A percentile compares a stretch with the other conserved stretches of the same genome.
These are phyloP conservation scores for Hortaea sp. DNA, from an alignment of 2,329 filamentous ascomycete species.

Conservation along the genomic window DNA sequence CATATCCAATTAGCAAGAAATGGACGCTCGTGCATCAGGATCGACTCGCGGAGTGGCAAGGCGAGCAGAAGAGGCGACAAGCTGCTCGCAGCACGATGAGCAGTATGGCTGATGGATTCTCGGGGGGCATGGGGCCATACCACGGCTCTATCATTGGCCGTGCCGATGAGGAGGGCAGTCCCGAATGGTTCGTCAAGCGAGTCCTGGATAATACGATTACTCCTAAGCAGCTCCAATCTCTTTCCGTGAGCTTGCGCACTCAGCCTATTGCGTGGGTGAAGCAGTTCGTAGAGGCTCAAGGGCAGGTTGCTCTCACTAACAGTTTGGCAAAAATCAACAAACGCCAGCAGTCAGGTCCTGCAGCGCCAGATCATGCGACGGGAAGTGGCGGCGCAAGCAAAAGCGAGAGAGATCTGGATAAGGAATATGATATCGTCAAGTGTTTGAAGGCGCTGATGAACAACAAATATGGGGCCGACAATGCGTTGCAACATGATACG, in stretches of 20 bases:
- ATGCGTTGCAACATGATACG: conserved; percentile 81
- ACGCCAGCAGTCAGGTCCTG: conserved; percentile 64
- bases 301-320: conserved; percentile 90
- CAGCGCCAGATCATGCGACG: conserved; percentile 28
- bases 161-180: conserved; percentile 88
- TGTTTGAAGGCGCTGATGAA: conserved; percentile 97
- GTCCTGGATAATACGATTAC: conserved; percentile 94
- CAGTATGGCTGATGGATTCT: conserved; percentile 56
- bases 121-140: conserved; percentile 8
- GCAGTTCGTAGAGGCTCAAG: conserved; percentile 92
- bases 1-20: conserved; percentile 88
- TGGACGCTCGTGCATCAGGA: conserved; percentile 97
- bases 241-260: conserved; percentile 88
- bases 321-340: conserved; percentile 89
- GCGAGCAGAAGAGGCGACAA: conserved; percentile 78
- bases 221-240: conserved; percentile 78
- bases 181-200: conserved; percentile 95
- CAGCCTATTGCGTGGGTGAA: conserved; percentile 97
- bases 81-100: conserved; percentile 55
- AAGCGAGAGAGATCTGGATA: conserved; percentile 71
- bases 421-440: conserved; percentile 95
- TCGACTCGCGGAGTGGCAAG: conserved; percentile 83
- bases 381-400: conserved; percentile 41
- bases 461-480: conserved; percentile 97
- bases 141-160: conserved; percentile 58